These are phyloP conservation scores for Exophiala viscosa DNA, from an alignment of 2,329 filamentous ascomycete species.

Conservation along the genomic window DNA sequence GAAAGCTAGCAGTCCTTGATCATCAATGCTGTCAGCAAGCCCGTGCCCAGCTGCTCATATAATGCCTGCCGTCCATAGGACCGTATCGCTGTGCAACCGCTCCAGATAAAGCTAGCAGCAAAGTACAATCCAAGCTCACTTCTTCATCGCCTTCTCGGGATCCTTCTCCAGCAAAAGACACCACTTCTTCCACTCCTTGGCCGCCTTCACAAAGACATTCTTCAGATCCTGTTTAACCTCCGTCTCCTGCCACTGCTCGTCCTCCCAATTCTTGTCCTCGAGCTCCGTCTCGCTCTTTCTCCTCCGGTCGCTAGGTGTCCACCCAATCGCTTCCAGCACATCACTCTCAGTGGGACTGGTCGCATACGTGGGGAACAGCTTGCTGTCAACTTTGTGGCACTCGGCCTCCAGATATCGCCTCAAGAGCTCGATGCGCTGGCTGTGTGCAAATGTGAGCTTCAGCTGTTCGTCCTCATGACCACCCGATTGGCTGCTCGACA, in stretches of 20 bases:
- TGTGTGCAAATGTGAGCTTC: slow-evolving; percentile 36
- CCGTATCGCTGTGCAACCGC: not conserved
- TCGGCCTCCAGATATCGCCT: slow-evolving; percentile 38
- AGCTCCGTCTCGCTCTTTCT: slow-evolving; percentile 20
- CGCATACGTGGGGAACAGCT: slow-evolving; percentile 34
- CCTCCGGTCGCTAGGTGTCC: slow-evolving; percentile 36
- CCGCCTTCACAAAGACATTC: slow-evolving; percentile 38
- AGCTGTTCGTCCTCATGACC: slow-evolving; percentile 33
- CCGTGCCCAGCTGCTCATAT: too few relatives aligned
- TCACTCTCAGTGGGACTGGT: slow-evolving; percentile 37
- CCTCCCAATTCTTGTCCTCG: slow-evolving; percentile 39
- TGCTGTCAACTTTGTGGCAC: slow-evolving; percentile 37
- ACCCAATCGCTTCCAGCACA: slow-evolving; percentile 43
- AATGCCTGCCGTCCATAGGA: not conserved
- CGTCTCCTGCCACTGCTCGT: slow-evolving; percentile 42
- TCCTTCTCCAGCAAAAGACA: slow-evolving; percentile 37
- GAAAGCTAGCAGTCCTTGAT: too few relatives aligned
- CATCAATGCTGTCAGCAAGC: too few relatives aligned
- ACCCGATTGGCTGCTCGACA: slow-evolving; percentile 23
- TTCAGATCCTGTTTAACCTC: slow-evolving; percentile 43
- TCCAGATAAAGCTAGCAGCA: not conserved
- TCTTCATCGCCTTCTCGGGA: slow-evolving; percentile 39
- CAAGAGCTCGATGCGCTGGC: slow-evolving; percentile 36
- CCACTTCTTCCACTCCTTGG: slow-evolving; percentile 42
- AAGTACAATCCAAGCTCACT: slow-evolving; percentile 23